Evolutionary conservation across 2,329 filamentous ascomycete genomes (phyloP), one percentile per base, ranked within the genome.

Genomic region (Apiospora kogelbergensis): DNA sequence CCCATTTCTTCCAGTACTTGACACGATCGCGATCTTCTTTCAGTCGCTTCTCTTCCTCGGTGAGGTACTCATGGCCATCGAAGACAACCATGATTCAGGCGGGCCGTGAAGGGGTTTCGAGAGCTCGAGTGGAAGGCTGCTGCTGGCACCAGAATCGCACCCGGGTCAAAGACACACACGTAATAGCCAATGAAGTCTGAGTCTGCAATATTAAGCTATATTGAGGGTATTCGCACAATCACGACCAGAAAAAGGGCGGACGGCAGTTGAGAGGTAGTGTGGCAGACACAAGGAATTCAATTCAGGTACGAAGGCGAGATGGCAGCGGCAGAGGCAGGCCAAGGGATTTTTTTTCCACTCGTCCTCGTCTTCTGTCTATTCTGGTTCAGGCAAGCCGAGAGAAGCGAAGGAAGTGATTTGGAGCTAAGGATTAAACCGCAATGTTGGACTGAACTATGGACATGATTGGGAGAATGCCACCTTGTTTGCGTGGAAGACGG

Each of bases 1-100:
- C 95, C 94, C 95, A 98, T 89, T 92, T 94, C 89, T 98, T 98
- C 95, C 95, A 98, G 84, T 98, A 98, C 80, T 93, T 95, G 73
- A 83, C 88, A 72, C 91, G 91, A 73, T 95, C 89, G 70, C 90
- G 89, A 81, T 98, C 95, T 78, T 97, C 90, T 78, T 92, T 91
- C 74, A 98, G 87, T 65, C 96, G 91, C 81, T 92, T 92, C 85
- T 98, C 95, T 83, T 98, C 95, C 81, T 93, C 91, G 70, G 92
- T 94, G 78, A 95, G 87, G 81, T 94, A 95, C 79, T 96, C 93
- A 81, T 96, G 90, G 78, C 91, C 90, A 81, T 97, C 94, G 78
- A 96, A 91, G 77, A 97, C 88, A 79, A 97, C 95, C 95, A 98
- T 98, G 69, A 20, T 66, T 44, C 24, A 65, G 63, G 30, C 20